These are phyloP conservation scores for Plasmodium coatneyi DNA, from an alignment of 169 alveolate species.

Conservation along the genomic window DNA sequence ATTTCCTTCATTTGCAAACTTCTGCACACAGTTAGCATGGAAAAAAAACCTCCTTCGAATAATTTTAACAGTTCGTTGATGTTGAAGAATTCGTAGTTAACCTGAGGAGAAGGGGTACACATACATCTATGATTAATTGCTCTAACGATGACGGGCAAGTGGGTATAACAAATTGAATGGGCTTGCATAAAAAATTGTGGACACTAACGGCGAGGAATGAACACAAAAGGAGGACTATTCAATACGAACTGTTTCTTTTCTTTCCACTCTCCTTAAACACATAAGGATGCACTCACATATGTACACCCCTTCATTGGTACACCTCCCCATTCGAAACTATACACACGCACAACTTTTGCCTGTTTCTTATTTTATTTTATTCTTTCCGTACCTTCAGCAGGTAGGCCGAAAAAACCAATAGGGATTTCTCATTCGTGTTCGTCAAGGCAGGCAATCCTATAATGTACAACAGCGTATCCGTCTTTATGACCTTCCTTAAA, in stretches of 20 bases:
- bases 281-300: not conserved
- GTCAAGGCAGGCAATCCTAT: slow-evolving; percentile 58
- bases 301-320: not conserved
- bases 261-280: not conserved
- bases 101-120: slow-evolving; percentile 24
- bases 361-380: not conserved
- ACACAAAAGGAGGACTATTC: not conserved
- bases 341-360: not conserved
- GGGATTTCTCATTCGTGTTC: slow-evolving; percentile 59
- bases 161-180: not conserved
- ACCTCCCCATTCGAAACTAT: not conserved
- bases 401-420: slow-evolving; percentile 66
- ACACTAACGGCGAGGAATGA: not conserved
- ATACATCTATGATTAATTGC: not conserved
- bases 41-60: slow-evolving; percentile 30
- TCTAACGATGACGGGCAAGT: not conserved
- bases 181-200: not conserved
- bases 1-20: slow-evolving; percentile 14
- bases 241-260: not conserved
- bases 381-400: slow-evolving; percentile 18
- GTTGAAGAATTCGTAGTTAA: slow-evolving; percentile 66
- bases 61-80: slow-evolving; percentile 47
- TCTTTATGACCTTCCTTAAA: slow-evolving; percentile 33
- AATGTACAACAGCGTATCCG: slow-evolving; percentile 47
- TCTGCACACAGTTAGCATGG: slow-evolving; percentile 60